A percentile compares a stretch with the other conserved stretches of the same genome.
These are phyloP conservation scores for Trebouxiophyceae sp. DNA, from an alignment of 163 green algal genomes.

Conservation along the genomic window DNA sequence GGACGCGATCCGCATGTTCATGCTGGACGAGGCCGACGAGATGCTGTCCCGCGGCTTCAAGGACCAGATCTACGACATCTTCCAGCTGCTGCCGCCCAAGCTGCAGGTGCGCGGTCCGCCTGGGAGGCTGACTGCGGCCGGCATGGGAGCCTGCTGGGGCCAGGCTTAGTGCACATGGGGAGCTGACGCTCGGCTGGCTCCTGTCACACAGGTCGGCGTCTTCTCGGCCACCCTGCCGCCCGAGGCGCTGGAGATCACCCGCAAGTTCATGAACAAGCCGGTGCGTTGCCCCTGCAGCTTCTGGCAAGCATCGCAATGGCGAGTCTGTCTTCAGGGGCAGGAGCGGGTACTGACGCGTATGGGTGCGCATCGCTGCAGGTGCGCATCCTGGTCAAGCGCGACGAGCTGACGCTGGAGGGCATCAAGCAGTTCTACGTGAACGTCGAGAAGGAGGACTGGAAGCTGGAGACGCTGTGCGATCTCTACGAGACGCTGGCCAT, in stretches of 20 bases:
- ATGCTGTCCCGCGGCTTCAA: slow-evolving; percentile 99
- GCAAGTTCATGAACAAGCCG: slow-evolving; percentile 99
- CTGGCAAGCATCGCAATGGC: not conserved
- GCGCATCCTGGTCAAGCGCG: slow-evolving; percentile 99
- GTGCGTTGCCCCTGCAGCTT: slow-evolving; percentile 28
- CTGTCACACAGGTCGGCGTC: slow-evolving; percentile 92
- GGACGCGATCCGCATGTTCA: slow-evolving; percentile 98
- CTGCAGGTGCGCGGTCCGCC: slow-evolving; percentile 68
- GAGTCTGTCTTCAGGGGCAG: not conserved
- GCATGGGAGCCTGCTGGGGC: too few relatives aligned
- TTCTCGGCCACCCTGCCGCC: slow-evolving; percentile 98
- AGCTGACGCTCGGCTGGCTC: too few relatives aligned
- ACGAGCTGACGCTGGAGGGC: slow-evolving; percentile 99
- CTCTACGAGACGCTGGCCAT: slow-evolving; percentile 99
- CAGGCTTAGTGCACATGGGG: too few relatives aligned
- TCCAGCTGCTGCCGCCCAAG: slow-evolving; percentile 99
- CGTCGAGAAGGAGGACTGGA: slow-evolving; percentile 98
- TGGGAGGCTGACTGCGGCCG: too few relatives aligned
- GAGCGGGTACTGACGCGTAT: not conserved
- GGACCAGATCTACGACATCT: slow-evolving; percentile 99
- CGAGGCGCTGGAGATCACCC: slow-evolving; percentile 98
- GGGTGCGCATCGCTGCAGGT: slow-evolving; percentile 39
- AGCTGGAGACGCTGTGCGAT: slow-evolving; percentile 99
- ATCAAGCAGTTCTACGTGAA: slow-evolving; percentile 99
- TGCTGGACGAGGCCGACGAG: slow-evolving; percentile 99